Evolutionary conservation across 805 yeast species (phyloP), one percentile per base, ranked within the genome.

Genomic region (Candida tibetensis): DNA sequence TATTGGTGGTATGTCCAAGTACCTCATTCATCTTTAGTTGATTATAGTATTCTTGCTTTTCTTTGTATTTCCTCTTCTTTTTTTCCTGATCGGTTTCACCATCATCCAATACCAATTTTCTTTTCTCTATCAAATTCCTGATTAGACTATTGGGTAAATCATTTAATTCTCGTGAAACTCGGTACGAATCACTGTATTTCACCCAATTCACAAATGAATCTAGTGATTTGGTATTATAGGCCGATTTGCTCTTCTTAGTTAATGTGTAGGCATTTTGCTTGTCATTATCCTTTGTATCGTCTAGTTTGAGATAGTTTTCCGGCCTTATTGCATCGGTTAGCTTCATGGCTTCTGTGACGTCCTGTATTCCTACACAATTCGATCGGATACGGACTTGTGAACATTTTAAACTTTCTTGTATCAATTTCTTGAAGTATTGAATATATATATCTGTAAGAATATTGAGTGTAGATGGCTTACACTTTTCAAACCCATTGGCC

Each of bases 401-500:
- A 37, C 79, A 66, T 36, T 66, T 65, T 22, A 59, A 52, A 0
- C 87, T 66, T 34, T 78, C 77, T 9, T 61, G 47, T 1, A 80
- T 59, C 15, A 91, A 53, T 13, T 80, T 61, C 34, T 66, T 65
- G 30, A 91, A 59, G 54, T 81, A 82, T 40, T 83, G 73, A 13
- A 85, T 64, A 54, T 83, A 79, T 1, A 91, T 53, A 52, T 89
- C 96, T 0, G 95, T 81, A n/a, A 89, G 48, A 2, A 81, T 72
- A 52, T 88, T 90, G 7, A 91, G 67, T 1, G 84, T 76, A 5
- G 77, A 69, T 5, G 91, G 85, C 36, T 80, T 71, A 46, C 90
- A 80, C 49, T 80, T 74, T 44, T 87, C 96, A 52, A 89, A 87
- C 0, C 99, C 99, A 21, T 81, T 76, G 0, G 93, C 79, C 44